These are phyloP conservation scores for Aspergillus bertholletiae DNA, from an alignment of 495 filamentous ascomycete species.

Conservation along the genomic window DNA sequence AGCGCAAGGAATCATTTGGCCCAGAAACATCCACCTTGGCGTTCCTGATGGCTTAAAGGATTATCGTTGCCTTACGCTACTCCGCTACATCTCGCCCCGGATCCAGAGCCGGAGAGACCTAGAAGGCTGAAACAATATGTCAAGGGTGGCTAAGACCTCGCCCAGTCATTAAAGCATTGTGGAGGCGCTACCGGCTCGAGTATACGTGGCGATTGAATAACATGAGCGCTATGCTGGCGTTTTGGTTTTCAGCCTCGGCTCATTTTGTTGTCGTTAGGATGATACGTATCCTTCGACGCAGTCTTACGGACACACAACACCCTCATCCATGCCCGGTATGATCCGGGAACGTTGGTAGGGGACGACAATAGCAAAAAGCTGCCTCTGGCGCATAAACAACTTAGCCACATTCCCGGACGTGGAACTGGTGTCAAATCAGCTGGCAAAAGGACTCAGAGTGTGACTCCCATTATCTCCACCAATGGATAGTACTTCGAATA, in stretches of 20 bases:
- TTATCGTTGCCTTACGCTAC: slow-evolving; percentile 68
- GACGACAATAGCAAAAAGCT: slow-evolving; percentile 40
- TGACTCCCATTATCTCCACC: slow-evolving; percentile 66
- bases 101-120: slow-evolving; percentile 57
- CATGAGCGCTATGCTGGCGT: slow-evolving; percentile 37
- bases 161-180: slow-evolving; percentile 52
- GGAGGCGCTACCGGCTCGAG: slow-evolving; percentile 67
- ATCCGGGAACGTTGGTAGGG: slow-evolving; percentile 45
- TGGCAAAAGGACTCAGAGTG: slow-evolving; percentile 32
- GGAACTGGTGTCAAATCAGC: slow-evolving; percentile 40
- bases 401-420: slow-evolving; percentile 72
- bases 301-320: slow-evolving; percentile 63
- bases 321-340: slow-evolving; percentile 59
- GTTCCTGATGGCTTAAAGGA: slow-evolving; percentile 2
- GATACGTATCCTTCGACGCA: slow-evolving; percentile 61
- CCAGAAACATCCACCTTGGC: not conserved
- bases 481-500: slow-evolving; percentile 59
- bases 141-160: slow-evolving; percentile 45
- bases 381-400: slow-evolving; percentile 64
- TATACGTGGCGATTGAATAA: slow-evolving; percentile 81
- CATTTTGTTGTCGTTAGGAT: slow-evolving; percentile 33
- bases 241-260: slow-evolving; percentile 1
- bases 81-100: slow-evolving; percentile 72
- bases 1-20: not conserved
- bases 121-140: slow-evolving; percentile 48